Conservation (phyloP, 352 stramenopile species). For the Globisporangium rhizosaccharum region DNA sequence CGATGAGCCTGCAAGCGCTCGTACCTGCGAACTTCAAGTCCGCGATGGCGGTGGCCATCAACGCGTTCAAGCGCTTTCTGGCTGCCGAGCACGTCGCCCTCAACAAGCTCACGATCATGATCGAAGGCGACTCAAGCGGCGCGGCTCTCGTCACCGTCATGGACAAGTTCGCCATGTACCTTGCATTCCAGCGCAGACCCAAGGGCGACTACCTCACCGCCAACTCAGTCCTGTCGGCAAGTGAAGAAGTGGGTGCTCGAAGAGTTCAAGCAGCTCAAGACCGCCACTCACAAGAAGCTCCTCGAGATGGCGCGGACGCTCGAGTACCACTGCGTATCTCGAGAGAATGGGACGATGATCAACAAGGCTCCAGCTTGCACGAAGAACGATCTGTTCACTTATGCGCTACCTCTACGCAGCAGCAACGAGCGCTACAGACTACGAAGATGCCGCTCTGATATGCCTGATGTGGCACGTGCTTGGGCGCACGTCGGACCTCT, state of each 20-base stretch:
- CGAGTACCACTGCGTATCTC: slow-evolving; percentile 11
- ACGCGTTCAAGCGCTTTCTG: slow-evolving; percentile 2
- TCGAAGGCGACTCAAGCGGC: neutral
- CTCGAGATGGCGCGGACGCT: neutral
- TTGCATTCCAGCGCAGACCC: neutral
- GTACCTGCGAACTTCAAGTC: slow-evolving; percentile 1
- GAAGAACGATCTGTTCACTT: no score
- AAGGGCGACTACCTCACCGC: no score
- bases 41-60: neutral
- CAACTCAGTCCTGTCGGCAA: no score
- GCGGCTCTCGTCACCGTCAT: neutral
- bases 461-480: slow-evolving; percentile 33
- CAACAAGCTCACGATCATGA: neutral
- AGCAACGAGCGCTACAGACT: slow-evolving; percentile 20
- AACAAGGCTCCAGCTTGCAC: no score
- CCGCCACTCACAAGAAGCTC: neutral
- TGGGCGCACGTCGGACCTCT: slow-evolving; percentile 21
- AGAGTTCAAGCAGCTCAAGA: neutral
- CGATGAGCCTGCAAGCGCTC: slow-evolving; percentile 1
- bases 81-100: neutral
- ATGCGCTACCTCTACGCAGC: slow-evolving; percentile 26
- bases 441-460: slow-evolving; percentile 25
- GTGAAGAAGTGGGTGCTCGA: slow-evolving; percentile 4
- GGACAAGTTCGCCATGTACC: slow-evolving; percentile 5
- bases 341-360: no score